phyloP scores from a whole-genome alignment of 1,284 basidiomycete genomes.

The Pseudozyma sp. region DNA sequence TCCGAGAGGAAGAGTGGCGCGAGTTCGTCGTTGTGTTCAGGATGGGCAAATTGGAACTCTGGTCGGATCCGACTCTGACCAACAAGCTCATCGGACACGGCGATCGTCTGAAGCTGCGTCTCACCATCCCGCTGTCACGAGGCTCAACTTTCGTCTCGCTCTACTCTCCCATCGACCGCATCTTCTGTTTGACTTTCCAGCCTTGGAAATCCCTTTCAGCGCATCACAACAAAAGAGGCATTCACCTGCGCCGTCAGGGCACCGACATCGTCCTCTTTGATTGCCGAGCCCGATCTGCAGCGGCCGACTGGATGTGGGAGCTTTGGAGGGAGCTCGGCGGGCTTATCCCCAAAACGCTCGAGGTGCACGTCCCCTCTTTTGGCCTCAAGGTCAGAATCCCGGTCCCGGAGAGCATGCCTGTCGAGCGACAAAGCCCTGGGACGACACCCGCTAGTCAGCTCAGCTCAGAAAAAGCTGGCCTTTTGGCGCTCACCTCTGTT shows the following conservation, averaged over 20 bases:
- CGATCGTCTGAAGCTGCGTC: constrained; percentile 74
- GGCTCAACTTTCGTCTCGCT: constrained; percentile 77
- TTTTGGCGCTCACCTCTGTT: constrained; percentile 32
- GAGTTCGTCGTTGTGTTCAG: constrained; percentile 85
- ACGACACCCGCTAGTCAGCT: constrained; percentile 27
- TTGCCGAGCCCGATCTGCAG: constrained; percentile 73
- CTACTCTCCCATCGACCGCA: constrained; percentile 83
- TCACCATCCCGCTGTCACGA: constrained; percentile 76
- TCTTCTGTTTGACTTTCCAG: constrained; percentile 78
- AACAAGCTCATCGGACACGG: constrained; percentile 46
- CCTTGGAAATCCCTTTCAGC: constrained; percentile 32
- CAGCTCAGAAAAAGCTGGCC: constrained; percentile 15
- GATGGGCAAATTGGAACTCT: constrained; percentile 79
- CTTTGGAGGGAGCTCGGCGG: constrained; percentile 78
- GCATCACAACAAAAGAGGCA: constrained; percentile 43
- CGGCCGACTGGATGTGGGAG: constrained; percentile 84
- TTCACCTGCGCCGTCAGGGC: constrained; percentile 72
- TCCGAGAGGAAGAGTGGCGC: constrained; percentile 78
- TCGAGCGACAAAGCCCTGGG: constrained; percentile 12
- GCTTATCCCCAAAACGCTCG: constrained; percentile 71
- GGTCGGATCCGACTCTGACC: constrained; percentile 74
- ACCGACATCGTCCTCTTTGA: constrained; percentile 84
- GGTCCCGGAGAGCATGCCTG: constrained; percentile 72
- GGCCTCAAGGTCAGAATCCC: constrained; percentile 77
- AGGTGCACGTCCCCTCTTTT: constrained; percentile 72